phyloP scores from a whole-genome alignment of 208 protist species.

The Strigomonas culicis region DNA sequence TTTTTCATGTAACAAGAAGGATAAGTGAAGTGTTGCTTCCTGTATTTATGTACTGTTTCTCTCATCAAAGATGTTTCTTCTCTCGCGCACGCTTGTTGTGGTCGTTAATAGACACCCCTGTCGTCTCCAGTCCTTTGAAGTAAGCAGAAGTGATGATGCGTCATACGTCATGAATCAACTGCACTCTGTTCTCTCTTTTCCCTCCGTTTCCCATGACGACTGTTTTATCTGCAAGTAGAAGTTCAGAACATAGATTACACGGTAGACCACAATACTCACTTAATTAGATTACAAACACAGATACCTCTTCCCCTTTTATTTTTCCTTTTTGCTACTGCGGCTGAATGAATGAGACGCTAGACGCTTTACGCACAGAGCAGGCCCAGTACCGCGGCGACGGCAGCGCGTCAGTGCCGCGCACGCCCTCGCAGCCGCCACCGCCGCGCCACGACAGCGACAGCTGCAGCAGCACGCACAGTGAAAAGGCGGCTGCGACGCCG shows the following conservation, averaged over 20 bases:
- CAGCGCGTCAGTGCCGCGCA: background rate
- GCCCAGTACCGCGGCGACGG: background rate
- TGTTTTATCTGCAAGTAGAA: too few relatives aligned
- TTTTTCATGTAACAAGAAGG: too few relatives aligned
- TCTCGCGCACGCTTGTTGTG: too few relatives aligned
- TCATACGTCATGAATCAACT: background rate
- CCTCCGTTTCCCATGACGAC: background rate
- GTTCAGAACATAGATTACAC: background rate
- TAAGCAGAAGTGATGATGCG: too few relatives aligned
- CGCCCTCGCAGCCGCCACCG: background rate
- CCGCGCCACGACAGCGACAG: background rate
- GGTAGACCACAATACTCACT: background rate
- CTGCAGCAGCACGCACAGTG: background rate
- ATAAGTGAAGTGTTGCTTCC: too few relatives aligned
- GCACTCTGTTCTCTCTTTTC: background rate
- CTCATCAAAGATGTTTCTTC: too few relatives aligned
- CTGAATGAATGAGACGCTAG: too few relatives aligned
- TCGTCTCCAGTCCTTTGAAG: too few relatives aligned
- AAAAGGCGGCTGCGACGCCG: background rate
- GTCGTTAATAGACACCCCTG: too few relatives aligned
- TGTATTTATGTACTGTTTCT: too few relatives aligned
- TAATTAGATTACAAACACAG: background rate
- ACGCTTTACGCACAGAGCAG: background rate
- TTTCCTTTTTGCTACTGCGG: slow-evolving; percentile 1
- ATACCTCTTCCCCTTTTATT: slow-evolving; percentile 17